Percentiles rank a stretch among this genome's conserved stretches.
These are phyloP conservation scores for Aureobasidium uvarum DNA, from an alignment of 2,329 filamentous ascomycete species.

Conservation along the genomic window DNA sequence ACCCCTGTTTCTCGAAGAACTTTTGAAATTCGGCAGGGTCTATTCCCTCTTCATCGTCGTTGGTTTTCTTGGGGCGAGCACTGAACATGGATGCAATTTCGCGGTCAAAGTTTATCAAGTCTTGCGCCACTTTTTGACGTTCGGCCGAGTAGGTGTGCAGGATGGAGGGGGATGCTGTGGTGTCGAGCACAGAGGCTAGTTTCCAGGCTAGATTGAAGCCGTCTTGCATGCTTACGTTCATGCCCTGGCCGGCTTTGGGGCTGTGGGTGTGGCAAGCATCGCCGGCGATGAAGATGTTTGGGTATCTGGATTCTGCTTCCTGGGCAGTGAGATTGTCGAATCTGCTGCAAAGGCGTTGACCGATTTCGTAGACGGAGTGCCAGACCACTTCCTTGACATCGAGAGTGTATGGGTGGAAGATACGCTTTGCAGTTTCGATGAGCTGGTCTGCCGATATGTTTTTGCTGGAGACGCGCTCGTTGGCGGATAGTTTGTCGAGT, in stretches of 20 bases:
- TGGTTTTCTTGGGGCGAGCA: slow-evolving; percentile 25
- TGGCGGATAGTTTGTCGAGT: slow-evolving; percentile 46
- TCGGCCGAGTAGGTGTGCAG: slow-evolving; percentile 46
- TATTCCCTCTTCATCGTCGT: slow-evolving; percentile 31
- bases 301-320: slow-evolving; percentile 44
- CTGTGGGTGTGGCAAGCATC: slow-evolving; percentile 40
- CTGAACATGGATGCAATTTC: slow-evolving; percentile 36
- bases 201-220: slow-evolving; percentile 49
- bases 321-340: slow-evolving; percentile 35
- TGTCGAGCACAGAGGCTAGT: slow-evolving; percentile 43
- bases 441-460: slow-evolving; percentile 50
- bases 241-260: slow-evolving; percentile 50
- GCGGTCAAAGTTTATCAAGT: slow-evolving; percentile 48
- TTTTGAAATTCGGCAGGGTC: slow-evolving; percentile 35
- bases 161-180: slow-evolving; percentile 41
- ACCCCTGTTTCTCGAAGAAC: slow-evolving; percentile 27
- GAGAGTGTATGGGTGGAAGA: slow-evolving; percentile 65
- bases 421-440: slow-evolving; percentile 61
- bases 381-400: slow-evolving; percentile 49
- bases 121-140: slow-evolving; percentile 46
- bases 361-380: slow-evolving; percentile 54
- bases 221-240: slow-evolving; percentile 49
- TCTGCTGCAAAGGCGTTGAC: slow-evolving; percentile 50
- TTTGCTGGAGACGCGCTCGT: slow-evolving; percentile 8
- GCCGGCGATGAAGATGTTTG: slow-evolving; percentile 51